Base-by-base conservation (phyloP, 768 basidiomycete species). In the Infundibulicybe gibba region DNA sequence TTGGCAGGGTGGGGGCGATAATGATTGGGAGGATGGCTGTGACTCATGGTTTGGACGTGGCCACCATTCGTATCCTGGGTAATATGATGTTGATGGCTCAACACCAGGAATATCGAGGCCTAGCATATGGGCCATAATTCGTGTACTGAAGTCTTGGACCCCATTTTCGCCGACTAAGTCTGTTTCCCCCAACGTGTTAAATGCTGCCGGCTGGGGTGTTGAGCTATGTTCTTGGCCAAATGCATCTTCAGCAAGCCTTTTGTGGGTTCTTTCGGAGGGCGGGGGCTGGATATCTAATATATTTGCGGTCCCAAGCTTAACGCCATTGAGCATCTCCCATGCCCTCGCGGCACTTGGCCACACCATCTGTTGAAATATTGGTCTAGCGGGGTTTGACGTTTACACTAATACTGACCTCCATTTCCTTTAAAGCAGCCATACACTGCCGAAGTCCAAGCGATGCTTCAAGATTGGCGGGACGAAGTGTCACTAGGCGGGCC, bases 341-440 rank as follows among this genome's bases (percentile, higher is more conserved):
- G 81, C 79, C 32, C 84, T 77, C 14, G 72, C 68, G 16, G 85
- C 85, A 55, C 79, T 84, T 2, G 87, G 84, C 87, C 87, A 89
- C 21, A 82, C 74, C 45, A 71, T 64, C 86, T 87, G 53, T 43
- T 34, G 53, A 32, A 35, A 48, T 31, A 40, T 43, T 55, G 31
- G 43, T 46, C 11, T 20, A 32, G 42, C 39, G 30, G 6, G 30
- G 48, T n/a, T 34, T 15, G 48, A 43, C 40, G 44, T 20, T 30
- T 33, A 47, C 13, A 49, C 8, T 5, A 39, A 21, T 33, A 50
- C 76, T 41, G 54, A 85, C 87, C 68, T 79, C 79, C 79, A 90
- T 81, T 41, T 78, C 80, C 57, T 79, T 80, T 39, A 88, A 66
- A 21, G 79, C 82, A 37, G 67, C 57, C 62, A 89, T 75, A 52